These are phyloP conservation scores for Mucor mucedo DNA, from an alignment of 371 early-diverging fungal genomes.

Conservation along the genomic window DNA sequence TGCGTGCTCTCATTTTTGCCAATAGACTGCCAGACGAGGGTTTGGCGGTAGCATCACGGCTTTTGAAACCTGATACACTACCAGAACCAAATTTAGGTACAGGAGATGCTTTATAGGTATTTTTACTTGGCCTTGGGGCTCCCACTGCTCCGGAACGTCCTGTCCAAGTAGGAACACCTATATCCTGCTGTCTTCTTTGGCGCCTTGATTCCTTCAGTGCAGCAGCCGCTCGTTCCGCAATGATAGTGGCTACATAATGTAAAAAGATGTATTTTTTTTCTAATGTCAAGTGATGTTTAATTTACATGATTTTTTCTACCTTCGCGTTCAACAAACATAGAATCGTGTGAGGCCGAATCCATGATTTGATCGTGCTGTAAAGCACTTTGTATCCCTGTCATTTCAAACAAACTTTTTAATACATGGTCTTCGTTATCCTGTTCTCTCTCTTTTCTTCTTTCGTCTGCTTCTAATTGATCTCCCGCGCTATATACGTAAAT, in stretches of 20 bases:
- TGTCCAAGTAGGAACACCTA: conserved; percentile 74
- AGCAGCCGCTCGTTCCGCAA: conserved; percentile 62
- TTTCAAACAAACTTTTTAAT: conserved; percentile 75
- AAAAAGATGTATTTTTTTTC: background rate
- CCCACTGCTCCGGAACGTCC: conserved; percentile 72
- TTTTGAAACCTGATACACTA: conserved; percentile 44
- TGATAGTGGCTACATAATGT: conserved; percentile 41
- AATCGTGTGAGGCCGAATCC: conserved; percentile 67
- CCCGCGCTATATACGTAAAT: conserved; percentile 21
- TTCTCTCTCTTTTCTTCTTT: conserved; percentile 23
- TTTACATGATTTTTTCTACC: conserved; percentile 40
- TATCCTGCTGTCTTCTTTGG: conserved; percentile 33
- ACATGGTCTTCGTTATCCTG: conserved; percentile 57
- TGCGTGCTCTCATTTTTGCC: conserved; percentile 56
- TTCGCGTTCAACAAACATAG: conserved; percentile 75
- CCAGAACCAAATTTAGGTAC: conserved; percentile 44
- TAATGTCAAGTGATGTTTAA: too few relatives aligned
- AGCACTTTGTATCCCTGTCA: conserved; percentile 85
- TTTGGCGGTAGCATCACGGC: conserved; percentile 12
- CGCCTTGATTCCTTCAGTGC: conserved; percentile 60
- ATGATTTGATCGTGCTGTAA: conserved; percentile 88
- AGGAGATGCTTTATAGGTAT: conserved; percentile 27
- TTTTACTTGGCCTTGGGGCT: conserved; percentile 33
- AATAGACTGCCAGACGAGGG: conserved; percentile 42
- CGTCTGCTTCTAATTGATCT: conserved; percentile 27